A percentile compares a stretch with the other conserved stretches of the same genome.
phyloP scores from a whole-genome alignment of 1,284 basidiomycete genomes.

The Veloboletus limbatus region DNA sequence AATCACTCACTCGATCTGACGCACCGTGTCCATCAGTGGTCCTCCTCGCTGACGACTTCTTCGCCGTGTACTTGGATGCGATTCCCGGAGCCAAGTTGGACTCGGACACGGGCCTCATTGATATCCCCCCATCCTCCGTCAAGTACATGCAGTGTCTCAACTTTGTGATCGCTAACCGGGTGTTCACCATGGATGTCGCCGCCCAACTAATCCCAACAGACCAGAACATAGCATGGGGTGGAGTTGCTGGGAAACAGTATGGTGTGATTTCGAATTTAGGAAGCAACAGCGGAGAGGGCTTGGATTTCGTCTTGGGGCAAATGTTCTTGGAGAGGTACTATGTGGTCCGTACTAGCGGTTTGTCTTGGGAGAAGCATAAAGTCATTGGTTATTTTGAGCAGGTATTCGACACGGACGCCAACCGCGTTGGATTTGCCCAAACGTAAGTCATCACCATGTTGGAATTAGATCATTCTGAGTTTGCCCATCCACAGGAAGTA shows the following conservation, averaged over 20 bases:
- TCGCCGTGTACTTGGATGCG: slow-evolving; percentile 16
- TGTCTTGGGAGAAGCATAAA: not conserved
- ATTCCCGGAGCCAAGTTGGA: slow-evolving; percentile 23
- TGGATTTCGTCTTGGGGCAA: slow-evolving; percentile 25
- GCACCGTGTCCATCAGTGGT: slow-evolving; percentile 11
- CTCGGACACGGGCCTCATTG: slow-evolving; percentile 14
- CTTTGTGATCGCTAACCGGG: slow-evolving; percentile 16
- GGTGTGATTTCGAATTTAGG: slow-evolving; percentile 13
- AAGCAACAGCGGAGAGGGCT: slow-evolving; percentile 9
- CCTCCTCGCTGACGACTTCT: slow-evolving; percentile 22
- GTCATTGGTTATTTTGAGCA: slow-evolving; percentile 1
- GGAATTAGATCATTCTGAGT: not conserved
- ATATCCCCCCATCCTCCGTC: slow-evolving; percentile 18
- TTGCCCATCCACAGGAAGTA: too few relatives aligned
- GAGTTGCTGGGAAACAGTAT: slow-evolving; percentile 13
- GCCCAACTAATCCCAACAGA: slow-evolving; percentile 22
- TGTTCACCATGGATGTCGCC: slow-evolving; percentile 18
- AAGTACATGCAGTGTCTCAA: slow-evolving; percentile 17
- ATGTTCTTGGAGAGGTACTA: slow-evolving; percentile 32
- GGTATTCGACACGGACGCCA: slow-evolving; percentile 26
- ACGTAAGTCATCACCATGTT: slow-evolving; percentile 20
- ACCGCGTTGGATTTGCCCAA: slow-evolving; percentile 25
- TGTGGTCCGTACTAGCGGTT: slow-evolving; percentile 12
- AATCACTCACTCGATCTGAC: not conserved
- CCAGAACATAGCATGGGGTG: slow-evolving; percentile 23